Conservation (phyloP, 108 stramenopile species). For the Aurantiochytrium sp. region DNA sequence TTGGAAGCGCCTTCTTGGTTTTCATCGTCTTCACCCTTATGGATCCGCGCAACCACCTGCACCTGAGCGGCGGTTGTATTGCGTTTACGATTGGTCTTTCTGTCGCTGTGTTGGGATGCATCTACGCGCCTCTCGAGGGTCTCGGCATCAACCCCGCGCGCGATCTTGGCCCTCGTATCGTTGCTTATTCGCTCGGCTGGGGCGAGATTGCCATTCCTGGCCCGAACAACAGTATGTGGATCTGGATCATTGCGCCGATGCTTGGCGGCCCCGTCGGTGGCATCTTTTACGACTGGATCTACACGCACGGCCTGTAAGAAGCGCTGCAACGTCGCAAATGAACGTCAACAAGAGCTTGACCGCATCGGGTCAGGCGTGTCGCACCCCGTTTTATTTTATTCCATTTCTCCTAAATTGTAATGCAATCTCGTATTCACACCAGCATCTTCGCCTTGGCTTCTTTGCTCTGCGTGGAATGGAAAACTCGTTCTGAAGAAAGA, state of each 20-base stretch:
- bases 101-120: constrained; percentile 43
- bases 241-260: background rate
- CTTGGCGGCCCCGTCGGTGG: background rate
- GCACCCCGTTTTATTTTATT: too few species aligned
- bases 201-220: constrained; percentile 24
- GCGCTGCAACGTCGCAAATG: background rate
- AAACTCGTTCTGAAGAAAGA: too few species aligned
- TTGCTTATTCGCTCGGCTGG: constrained; percentile 56
- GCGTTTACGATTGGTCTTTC: constrained; percentile 52
- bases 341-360: background rate
- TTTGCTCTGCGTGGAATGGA: too few species aligned
- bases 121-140: constrained; percentile 50
- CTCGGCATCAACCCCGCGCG: constrained; percentile 60
- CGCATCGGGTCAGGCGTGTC: too few species aligned
- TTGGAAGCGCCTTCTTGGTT: constrained; percentile 46
- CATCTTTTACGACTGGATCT: background rate
- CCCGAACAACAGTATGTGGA: background rate
- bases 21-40: constrained; percentile 55
- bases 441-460: too few species aligned
- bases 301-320: background rate
- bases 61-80: constrained; percentile 16
- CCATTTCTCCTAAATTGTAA: too few species aligned
- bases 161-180: constrained; percentile 60
- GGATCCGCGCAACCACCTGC: constrained; percentile 38
- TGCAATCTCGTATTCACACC: too few species aligned